A percentile compares a stretch with the other conserved stretches of the same genome.
Conservation (phyloP, 2,329 filamentous ascomycete genomes). For the Claviceps sp. region DNA sequence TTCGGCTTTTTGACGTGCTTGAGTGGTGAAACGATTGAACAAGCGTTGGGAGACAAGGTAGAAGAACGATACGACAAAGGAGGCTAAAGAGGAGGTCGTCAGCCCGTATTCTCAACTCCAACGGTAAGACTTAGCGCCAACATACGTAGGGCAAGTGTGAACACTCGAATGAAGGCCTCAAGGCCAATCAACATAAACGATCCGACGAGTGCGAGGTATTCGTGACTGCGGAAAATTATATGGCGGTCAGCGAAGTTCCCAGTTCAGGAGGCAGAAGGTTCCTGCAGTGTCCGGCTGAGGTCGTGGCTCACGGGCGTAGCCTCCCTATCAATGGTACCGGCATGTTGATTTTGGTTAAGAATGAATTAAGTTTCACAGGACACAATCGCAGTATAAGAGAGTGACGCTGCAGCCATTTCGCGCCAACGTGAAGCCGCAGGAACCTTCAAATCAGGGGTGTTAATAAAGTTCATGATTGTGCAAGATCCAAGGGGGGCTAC, state of each 20-base stretch:
- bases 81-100: constrained; percentile 39
- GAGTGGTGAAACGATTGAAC: constrained; percentile 67
- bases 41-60: constrained; percentile 70
- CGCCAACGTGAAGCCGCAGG: not conserved
- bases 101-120: constrained; percentile 5
- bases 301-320: constrained; percentile 32
- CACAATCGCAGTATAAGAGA: not conserved
- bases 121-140: constrained; percentile 10
- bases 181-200: constrained; percentile 74
- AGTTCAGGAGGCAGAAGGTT: not conserved
- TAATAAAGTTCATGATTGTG: not conserved
- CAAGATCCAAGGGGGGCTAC: not conserved
- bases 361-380: not conserved
- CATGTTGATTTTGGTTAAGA: constrained; percentile 22
- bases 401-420: not conserved
- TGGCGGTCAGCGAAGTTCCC: not conserved
- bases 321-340: constrained; percentile 39
- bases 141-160: constrained; percentile 79
- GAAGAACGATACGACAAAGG: constrained; percentile 66
- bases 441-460: not conserved
- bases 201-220: constrained; percentile 76
- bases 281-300: constrained; percentile 2
- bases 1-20: constrained; percentile 53
- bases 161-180: constrained; percentile 69
- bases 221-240: constrained; percentile 38